Evolutionary conservation across 306 rosid species (phyloP).

Genomic region (Carpinus fangiana): DNA sequence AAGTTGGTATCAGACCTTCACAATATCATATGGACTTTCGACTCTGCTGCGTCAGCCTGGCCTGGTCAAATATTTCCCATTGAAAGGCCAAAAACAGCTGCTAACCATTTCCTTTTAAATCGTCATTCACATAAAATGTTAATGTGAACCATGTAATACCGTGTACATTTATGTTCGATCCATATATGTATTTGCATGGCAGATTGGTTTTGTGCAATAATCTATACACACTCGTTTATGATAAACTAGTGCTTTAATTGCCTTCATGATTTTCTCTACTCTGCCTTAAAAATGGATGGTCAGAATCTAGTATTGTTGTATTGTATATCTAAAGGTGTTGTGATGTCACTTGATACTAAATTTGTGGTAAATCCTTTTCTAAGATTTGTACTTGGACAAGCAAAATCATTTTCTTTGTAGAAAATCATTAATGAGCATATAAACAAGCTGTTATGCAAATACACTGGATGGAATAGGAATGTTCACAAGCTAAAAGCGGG

Average conservation of each 20-base stretch:
- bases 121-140: constrained; percentile 23
- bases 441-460: no score
- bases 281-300: background rate
- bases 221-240: constrained; percentile 28
- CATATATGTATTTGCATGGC: constrained; percentile 32
- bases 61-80: constrained; percentile 23
- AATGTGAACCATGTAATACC: constrained; percentile 29
- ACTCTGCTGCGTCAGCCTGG: constrained; percentile 26
- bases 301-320: no score
- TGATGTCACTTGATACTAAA: no score
- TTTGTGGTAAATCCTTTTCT: no score
- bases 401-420: no score
- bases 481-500: no score
- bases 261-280: background rate
- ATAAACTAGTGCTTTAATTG: constrained; percentile 16
- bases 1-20: constrained; percentile 29
- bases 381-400: no score
- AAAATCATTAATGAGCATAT: no score
- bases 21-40: constrained; percentile 8
- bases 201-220: constrained; percentile 48
- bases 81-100: constrained; percentile 28
- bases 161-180: constrained; percentile 45
- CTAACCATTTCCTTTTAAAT: constrained; percentile 28
- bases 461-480: no score
- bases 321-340: no score